These are phyloP conservation scores for Sporothrix mexicana DNA, from an alignment of 2,329 filamentous ascomycete species.

Conservation along the genomic window DNA sequence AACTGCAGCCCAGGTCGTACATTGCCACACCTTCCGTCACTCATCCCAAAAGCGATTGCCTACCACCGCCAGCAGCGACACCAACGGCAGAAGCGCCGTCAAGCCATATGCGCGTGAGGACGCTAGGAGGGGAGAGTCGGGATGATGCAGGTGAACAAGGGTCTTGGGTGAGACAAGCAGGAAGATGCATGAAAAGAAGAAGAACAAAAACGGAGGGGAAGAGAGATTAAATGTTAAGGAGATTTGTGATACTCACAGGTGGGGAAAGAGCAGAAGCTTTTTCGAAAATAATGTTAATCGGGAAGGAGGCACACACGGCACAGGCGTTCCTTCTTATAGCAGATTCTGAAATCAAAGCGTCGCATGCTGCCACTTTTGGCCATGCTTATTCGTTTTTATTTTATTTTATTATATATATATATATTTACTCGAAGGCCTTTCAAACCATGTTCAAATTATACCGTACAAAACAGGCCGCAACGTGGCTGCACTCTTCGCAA, in stretches of 20 bases:
- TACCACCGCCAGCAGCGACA: conserved; percentile 33
- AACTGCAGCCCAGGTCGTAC: conserved; percentile 3
- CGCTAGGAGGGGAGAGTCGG: no score
- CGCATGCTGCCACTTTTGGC: conserved; percentile 18
- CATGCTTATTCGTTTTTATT: background rate
- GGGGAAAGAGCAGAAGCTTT: background rate
- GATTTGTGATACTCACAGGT: no score
- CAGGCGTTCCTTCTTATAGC: conserved; percentile 22
- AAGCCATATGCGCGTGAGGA: conserved; percentile 32
- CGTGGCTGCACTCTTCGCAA: background rate
- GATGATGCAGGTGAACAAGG: background rate
- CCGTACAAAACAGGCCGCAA: background rate
- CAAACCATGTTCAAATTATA: no score
- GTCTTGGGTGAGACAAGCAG: background rate
- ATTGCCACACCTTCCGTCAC: conserved; percentile 34
- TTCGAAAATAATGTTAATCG: background rate
- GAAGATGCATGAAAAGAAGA: background rate
- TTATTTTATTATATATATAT: no score
- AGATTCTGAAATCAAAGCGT: background rate
- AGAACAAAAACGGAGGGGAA: background rate
- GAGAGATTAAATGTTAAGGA: background rate
- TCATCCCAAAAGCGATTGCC: conserved; percentile 39
- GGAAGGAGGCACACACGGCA: conserved; percentile 14
- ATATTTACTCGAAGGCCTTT: no score
- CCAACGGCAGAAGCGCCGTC: conserved; percentile 19